Percentiles rank a stretch among this genome's conserved stretches.
Conservation (phyloP, 2,329 filamentous ascomycete genomes). For the Teratosphaeria destructans region DNA sequence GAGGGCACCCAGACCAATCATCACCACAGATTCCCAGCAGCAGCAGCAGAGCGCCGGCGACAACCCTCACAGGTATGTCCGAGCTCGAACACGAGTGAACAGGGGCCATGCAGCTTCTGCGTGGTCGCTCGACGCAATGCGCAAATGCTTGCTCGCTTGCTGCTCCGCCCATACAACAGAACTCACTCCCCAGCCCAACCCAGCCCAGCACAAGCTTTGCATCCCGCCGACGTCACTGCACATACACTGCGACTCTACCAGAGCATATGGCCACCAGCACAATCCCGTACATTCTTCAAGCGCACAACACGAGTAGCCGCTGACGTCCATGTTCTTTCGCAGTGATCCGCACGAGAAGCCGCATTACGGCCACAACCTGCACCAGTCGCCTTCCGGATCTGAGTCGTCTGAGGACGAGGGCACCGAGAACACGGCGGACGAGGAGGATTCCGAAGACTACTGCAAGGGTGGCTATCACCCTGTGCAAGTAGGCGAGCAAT, state of each 20-base stretch:
- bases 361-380: conserved; percentile 46
- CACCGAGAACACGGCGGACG: conserved; percentile 84
- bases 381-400: conserved; percentile 44
- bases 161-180: not conserved
- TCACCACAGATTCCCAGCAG: conserved; percentile 49
- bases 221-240: conserved; percentile 3
- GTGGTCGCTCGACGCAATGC: not conserved
- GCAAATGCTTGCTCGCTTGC: not conserved
- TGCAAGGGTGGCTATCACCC: conserved; percentile 98
- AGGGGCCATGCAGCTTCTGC: not conserved
- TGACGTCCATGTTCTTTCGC: not conserved
- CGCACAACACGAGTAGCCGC: not conserved
- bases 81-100: not conserved
- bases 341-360: conserved; percentile 20
- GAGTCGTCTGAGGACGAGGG: conserved; percentile 63
- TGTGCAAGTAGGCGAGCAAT: conserved; percentile 85
- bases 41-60: conserved; percentile 36
- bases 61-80: conserved; percentile 35
- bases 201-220: not conserved
- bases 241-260: conserved; percentile 6
- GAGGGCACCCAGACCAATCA: conserved; percentile 51
- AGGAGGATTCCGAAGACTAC: conserved; percentile 98
- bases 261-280: conserved; percentile 2
- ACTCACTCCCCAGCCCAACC: not conserved
- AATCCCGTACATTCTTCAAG: not conserved